Evolutionary conservation across 2,329 filamentous ascomycete genomes (phyloP).

Genomic region (Ophiostoma tasmaniense): DNA sequence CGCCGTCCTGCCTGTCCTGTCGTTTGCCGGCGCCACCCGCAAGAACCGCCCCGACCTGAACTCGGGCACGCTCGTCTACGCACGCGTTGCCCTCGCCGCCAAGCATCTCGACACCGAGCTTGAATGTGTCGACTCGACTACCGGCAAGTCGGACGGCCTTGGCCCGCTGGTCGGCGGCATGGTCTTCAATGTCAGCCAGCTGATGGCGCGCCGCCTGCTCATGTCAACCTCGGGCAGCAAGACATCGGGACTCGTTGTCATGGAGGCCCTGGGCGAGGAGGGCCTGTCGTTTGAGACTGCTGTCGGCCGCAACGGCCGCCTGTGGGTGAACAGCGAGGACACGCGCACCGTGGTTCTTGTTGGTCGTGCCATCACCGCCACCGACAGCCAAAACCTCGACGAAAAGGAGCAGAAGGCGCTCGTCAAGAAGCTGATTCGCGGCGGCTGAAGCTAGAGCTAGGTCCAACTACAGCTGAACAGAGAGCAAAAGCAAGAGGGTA

Average conservation of each 20-base stretch:
- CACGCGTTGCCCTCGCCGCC: constrained; percentile 68
- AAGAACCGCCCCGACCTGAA: constrained; percentile 78
- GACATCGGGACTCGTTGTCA: constrained; percentile 58
- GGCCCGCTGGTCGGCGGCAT: constrained; percentile 76
- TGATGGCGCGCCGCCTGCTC: constrained; percentile 73
- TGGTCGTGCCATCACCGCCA: constrained; percentile 66
- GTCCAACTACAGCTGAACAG: neutral
- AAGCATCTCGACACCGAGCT: constrained; percentile 83
- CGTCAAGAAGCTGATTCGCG: constrained; percentile 38
- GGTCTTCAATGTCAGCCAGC: constrained; percentile 71
- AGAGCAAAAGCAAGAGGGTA: neutral
- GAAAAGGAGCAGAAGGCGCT: constrained; percentile 62
- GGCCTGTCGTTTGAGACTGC: constrained; percentile 88
- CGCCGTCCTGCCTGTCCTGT: constrained; percentile 71
- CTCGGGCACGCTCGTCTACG: constrained; percentile 75
- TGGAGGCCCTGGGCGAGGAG: constrained; percentile 68
- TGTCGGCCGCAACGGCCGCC: constrained; percentile 80
- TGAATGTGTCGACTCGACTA: constrained; percentile 77
- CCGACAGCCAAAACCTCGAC: constrained; percentile 59
- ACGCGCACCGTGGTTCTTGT: constrained; percentile 60
- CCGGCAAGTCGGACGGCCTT: constrained; percentile 80
- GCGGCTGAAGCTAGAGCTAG: constrained; percentile 38
- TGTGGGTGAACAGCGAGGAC: constrained; percentile 81
- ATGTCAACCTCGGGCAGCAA: constrained; percentile 39
- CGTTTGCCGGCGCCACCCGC: constrained; percentile 88